phyloP scores from a whole-genome alignment of 2,329 filamentous ascomycete species.

The Diaporthe sp. region DNA sequence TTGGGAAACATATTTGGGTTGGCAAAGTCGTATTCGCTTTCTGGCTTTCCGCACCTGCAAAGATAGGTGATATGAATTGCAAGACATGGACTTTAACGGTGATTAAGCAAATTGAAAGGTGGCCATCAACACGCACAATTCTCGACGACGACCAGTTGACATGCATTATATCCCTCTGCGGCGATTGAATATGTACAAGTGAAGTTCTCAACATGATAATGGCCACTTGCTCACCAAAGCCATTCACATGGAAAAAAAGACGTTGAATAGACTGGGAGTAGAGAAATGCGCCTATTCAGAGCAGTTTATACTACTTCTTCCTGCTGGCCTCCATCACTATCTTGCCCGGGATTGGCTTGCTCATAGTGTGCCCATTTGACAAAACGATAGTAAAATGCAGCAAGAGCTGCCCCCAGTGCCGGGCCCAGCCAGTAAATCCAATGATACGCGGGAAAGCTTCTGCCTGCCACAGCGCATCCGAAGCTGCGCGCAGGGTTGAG shows the following conservation, averaged over 20 bases:
- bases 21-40: slow-evolving; percentile 22
- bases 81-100: neutral
- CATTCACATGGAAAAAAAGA: too few relatives aligned
- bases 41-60: too few relatives aligned
- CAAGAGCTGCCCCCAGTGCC: slow-evolving; percentile 57
- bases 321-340: slow-evolving; percentile 38
- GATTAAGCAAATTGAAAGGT: neutral
- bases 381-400: slow-evolving; percentile 57
- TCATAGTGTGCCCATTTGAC: slow-evolving; percentile 61
- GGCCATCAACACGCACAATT: neutral
- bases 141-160: too few relatives aligned
- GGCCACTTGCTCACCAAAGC: too few relatives aligned
- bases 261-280: neutral
- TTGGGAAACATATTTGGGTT: neutral
- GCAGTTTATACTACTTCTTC: neutral
- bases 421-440: slow-evolving; percentile 65
- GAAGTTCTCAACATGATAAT: too few relatives aligned
- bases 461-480: slow-evolving; percentile 57
- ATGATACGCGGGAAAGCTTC: slow-evolving; percentile 54
- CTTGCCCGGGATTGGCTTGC: slow-evolving; percentile 56
- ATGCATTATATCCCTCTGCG: too few relatives aligned
- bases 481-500: slow-evolving; percentile 61
- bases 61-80: too few relatives aligned
- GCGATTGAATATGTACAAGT: too few relatives aligned
- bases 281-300: rapidly evolving